These are phyloP conservation scores for Aquilaria sinensis DNA, from an alignment of 345 rosid species.

Conservation along the genomic window DNA sequence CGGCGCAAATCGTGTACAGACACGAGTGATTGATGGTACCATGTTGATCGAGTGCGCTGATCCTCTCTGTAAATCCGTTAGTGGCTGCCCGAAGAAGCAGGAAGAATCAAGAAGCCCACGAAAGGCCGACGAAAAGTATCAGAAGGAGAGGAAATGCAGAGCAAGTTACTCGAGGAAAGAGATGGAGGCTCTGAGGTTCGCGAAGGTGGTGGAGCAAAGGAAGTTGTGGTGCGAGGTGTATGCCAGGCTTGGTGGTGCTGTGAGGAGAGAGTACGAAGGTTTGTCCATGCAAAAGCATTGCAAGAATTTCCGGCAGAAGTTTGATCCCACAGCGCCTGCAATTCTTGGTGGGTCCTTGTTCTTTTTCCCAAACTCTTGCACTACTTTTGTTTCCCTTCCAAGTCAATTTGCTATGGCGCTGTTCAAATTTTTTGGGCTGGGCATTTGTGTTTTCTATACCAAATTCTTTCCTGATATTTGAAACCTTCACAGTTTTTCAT, in stretches of 20 bases:
- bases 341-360: conserved; percentile 33
- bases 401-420: no score
- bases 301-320: conserved; percentile 22
- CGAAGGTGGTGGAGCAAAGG: conserved; percentile 43
- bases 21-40: conserved; percentile 71
- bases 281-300: conserved; percentile 28
- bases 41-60: conserved; percentile 38
- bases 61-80: no score
- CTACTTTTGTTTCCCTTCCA: not conserved
- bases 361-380: not conserved
- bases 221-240: conserved; percentile 56
- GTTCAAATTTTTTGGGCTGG: no score
- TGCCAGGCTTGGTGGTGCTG: conserved; percentile 43
- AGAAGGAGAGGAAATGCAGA: no score
- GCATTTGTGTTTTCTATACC: no score
- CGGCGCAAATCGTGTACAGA: conserved; percentile 27
- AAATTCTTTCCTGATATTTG: no score
- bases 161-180: conserved; percentile 47
- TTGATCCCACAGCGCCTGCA: conserved; percentile 25
- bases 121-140: no score
- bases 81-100: no score
- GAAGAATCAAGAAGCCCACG: no score
- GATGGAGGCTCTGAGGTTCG: conserved; percentile 73
- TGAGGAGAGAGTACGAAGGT: conserved; percentile 44
- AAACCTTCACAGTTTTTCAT: no score